These are phyloP conservation scores for Paramyrothecium roridum DNA, from an alignment of 2,329 filamentous ascomycete species.

Conservation along the genomic window DNA sequence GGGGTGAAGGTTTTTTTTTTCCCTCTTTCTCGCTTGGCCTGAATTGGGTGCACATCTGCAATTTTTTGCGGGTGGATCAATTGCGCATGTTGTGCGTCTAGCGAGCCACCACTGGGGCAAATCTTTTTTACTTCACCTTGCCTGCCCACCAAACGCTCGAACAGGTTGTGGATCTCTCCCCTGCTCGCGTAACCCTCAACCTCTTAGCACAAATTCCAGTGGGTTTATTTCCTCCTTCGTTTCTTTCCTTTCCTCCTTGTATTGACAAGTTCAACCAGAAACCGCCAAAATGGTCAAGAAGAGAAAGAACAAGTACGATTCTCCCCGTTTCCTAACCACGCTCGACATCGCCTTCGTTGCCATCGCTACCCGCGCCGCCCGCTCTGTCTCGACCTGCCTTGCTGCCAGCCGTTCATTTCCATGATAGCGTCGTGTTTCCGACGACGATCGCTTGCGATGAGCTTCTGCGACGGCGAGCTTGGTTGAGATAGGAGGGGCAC, in stretches of 20 bases:
- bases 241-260: conserved; percentile 17
- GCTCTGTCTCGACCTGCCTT: neutral
- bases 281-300: conserved; percentile 69
- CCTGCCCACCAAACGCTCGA: neutral
- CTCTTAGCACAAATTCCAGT: conserved; percentile 21
- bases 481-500: neutral
- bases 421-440: conserved; percentile 4
- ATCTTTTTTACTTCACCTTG: neutral
- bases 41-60: neutral
- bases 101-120: conserved; percentile 2
- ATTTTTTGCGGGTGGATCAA: neutral
- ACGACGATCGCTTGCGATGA: conserved; percentile 7
- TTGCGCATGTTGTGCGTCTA: conserved; percentile 2
- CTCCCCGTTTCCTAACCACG: conserved; percentile 5
- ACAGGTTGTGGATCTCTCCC: neutral
- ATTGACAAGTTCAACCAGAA: conserved; percentile 38
- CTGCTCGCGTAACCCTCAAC: conserved; percentile 3
- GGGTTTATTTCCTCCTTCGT: conserved; percentile 18
- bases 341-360: neutral
- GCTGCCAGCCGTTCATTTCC: neutral
- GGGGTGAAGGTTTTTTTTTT: neutral
- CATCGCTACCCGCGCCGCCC: neutral
- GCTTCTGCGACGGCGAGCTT: neutral
- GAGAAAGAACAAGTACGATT: conserved; percentile 64
- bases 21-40: neutral